A percentile compares a stretch with the other conserved stretches of the same genome.
These are phyloP conservation scores for Nannizzia gypsea DNA, from an alignment of 2,329 filamentous ascomycete species.

Conservation along the genomic window DNA sequence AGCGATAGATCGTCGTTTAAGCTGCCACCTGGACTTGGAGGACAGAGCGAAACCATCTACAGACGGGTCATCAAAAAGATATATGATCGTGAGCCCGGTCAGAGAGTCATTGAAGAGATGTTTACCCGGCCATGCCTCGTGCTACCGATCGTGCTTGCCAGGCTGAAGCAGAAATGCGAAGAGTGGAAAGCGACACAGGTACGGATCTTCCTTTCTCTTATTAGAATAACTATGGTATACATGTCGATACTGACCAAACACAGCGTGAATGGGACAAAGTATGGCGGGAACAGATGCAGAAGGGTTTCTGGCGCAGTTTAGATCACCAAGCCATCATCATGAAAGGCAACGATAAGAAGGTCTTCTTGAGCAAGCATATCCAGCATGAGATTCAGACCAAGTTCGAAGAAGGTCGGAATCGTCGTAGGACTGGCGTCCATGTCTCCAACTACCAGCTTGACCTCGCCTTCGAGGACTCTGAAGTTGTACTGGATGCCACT, in stretches of 20 bases:
- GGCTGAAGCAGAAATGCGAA: slow-evolving; percentile 91
- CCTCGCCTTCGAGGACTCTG: slow-evolving; percentile 61
- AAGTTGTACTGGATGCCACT: slow-evolving; percentile 47
- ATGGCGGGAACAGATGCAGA: slow-evolving; percentile 90
- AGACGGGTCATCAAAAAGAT: slow-evolving; percentile 96
- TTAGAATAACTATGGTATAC: not conserved
- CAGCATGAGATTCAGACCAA: slow-evolving; percentile 85
- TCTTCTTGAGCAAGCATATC: slow-evolving; percentile 79
- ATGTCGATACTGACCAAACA: not conserved
- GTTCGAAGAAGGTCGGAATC: slow-evolving; percentile 76
- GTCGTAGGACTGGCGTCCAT: slow-evolving; percentile 49
- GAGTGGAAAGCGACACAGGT: slow-evolving; percentile 88
- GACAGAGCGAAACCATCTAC: slow-evolving; percentile 92
- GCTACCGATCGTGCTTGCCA: slow-evolving; percentile 73
- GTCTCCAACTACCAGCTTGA: slow-evolving; percentile 60
- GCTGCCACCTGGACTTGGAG: slow-evolving; percentile 72
- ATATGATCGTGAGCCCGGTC: slow-evolving; percentile 73
- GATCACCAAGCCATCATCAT: slow-evolving; percentile 92
- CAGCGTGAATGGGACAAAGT: slow-evolving; percentile 97
- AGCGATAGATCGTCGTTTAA: slow-evolving; percentile 62
- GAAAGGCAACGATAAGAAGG: slow-evolving; percentile 80
- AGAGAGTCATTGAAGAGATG: slow-evolving; percentile 75
- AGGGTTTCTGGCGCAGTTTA: slow-evolving; percentile 89
- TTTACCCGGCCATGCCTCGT: slow-evolving; percentile 75
- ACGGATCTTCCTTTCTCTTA: slow-evolving; percentile 14